These are phyloP conservation scores for Penicillium hordei DNA, from an alignment of 2,329 filamentous ascomycete species.

Conservation along the genomic window DNA sequence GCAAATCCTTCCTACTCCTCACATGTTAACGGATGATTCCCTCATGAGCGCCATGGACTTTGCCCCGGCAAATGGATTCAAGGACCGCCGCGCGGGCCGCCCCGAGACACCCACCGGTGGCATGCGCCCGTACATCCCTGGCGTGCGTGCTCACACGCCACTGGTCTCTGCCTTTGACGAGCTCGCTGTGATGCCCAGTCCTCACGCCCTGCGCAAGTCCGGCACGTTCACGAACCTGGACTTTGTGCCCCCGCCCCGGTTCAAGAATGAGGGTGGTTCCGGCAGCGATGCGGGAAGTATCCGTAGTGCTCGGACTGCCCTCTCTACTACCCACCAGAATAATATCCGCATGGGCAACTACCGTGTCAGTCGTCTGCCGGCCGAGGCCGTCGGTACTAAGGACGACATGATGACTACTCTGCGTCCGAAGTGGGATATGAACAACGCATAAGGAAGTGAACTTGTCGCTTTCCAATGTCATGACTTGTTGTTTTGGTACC, in stretches of 20 bases:
- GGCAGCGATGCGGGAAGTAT: constrained; percentile 50
- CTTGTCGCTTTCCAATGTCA: constrained; percentile 12
- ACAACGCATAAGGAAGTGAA: constrained; percentile 20
- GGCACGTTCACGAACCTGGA: constrained; percentile 50
- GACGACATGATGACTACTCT: constrained; percentile 63
- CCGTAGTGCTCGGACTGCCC: constrained; percentile 72
- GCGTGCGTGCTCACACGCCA: constrained; percentile 71
- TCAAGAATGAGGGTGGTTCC: constrained; percentile 45
- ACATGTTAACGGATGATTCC: constrained; percentile 81
- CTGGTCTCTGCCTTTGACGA: constrained; percentile 84
- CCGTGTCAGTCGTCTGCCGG: constrained; percentile 79
- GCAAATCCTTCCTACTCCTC: constrained; percentile 76
- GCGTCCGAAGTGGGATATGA: constrained; percentile 57
- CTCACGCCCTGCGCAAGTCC: constrained; percentile 57
- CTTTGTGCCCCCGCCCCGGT: constrained; percentile 51
- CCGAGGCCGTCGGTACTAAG: constrained; percentile 75
- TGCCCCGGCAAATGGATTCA: constrained; percentile 70
- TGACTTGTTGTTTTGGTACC: constrained; percentile 17
- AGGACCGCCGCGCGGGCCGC: constrained; percentile 67
- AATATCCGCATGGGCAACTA: constrained; percentile 81
- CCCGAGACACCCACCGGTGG: constrained; percentile 61
- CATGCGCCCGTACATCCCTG: constrained; percentile 69
- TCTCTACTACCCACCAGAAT: constrained; percentile 67
- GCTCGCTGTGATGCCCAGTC: constrained; percentile 79
- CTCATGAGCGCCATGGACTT: constrained; percentile 73